These are phyloP conservation scores for Chlamydomonas asymmetrica DNA, from an alignment of 139 green algal genomes.

Conservation along the genomic window DNA sequence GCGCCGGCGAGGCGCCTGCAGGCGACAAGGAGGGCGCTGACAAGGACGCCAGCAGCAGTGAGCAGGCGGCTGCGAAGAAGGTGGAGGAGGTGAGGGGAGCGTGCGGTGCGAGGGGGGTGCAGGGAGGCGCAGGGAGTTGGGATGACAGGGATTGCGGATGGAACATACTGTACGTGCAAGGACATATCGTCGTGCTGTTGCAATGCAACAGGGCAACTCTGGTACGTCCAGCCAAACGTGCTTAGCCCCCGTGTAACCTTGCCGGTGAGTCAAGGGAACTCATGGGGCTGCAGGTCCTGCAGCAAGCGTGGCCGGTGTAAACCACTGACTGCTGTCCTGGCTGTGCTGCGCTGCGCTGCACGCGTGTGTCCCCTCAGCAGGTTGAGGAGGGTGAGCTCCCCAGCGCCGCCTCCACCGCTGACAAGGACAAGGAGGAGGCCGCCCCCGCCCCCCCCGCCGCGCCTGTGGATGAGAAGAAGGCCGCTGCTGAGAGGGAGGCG, in stretches of 20 bases:
- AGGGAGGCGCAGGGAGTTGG: neutral
- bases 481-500: conserved; percentile 24
- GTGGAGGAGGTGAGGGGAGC: conserved; percentile 13
- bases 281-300: too few relatives aligned
- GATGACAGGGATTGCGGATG: too few relatives aligned
- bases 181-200: too few relatives aligned
- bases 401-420: neutral
- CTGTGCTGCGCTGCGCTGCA: too few relatives aligned
- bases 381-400: conserved; percentile 59
- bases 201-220: too few relatives aligned
- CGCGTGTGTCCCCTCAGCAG: conserved; percentile 30
- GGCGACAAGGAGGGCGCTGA: conserved; percentile 40
- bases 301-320: too few relatives aligned
- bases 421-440: conserved; percentile 19
- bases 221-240: too few relatives aligned
- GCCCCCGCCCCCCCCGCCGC: neutral
- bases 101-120: neutral
- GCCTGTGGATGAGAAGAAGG: conserved; percentile 35
- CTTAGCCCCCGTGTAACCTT: too few relatives aligned
- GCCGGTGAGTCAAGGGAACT: too few relatives aligned
- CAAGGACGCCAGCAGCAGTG: conserved; percentile 35
- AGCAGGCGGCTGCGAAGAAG: conserved; percentile 34
- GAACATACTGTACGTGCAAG: too few relatives aligned
- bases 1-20: conserved; percentile 32
- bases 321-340: too few relatives aligned